Percentiles rank a stretch among this genome's conserved stretches.
phyloP scores from a whole-genome alignment of 2,329 filamentous ascomycete genomes.

The Monilinia vaccinii-corymbosi region DNA sequence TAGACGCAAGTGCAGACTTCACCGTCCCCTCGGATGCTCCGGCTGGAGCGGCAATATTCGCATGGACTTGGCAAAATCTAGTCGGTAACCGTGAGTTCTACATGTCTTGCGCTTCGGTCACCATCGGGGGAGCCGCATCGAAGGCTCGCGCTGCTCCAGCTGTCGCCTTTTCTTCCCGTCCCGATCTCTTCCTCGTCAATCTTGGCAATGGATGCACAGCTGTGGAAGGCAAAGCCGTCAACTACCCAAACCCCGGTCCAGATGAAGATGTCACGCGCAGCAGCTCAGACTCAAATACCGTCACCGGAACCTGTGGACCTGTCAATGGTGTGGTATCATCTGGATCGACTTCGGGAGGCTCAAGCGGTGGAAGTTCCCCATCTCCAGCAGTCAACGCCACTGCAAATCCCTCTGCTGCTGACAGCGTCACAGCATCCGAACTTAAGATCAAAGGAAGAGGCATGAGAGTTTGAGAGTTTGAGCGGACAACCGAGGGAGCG shows the following conservation, averaged over 20 bases:
- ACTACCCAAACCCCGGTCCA: slow-evolving; percentile 47
- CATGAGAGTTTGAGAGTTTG: slow-evolving; percentile 1
- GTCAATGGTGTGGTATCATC: slow-evolving; percentile 16
- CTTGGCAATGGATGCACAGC: slow-evolving; percentile 43
- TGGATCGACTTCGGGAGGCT: not conserved
- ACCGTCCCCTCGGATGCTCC: slow-evolving; percentile 8
- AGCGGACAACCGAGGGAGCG: not conserved
- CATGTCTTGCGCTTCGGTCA: slow-evolving; percentile 55
- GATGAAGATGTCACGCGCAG: slow-evolving; percentile 27
- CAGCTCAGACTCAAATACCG: slow-evolving; percentile 9
- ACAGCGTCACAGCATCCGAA: not conserved
- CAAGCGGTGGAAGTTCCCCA: not conserved
- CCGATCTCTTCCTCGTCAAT: slow-evolving; percentile 51
- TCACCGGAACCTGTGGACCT: slow-evolving; percentile 23
- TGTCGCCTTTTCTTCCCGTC: slow-evolving; percentile 37
- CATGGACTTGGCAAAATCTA: slow-evolving; percentile 50
- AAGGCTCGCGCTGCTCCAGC: slow-evolving; percentile 14
- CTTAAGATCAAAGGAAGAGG: not conserved
- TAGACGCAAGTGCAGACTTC: not conserved
- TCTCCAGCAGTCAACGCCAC: not conserved
- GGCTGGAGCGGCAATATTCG: slow-evolving; percentile 21
- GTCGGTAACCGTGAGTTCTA: slow-evolving; percentile 57
- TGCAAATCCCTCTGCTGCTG: not conserved
- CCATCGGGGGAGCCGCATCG: slow-evolving; percentile 32
- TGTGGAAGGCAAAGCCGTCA: slow-evolving; percentile 37